Evolutionary conservation across 2,329 filamentous ascomycete species (phyloP), one percentile per base, ranked within the genome.

Genomic region (Xylaria arbuscula): DNA sequence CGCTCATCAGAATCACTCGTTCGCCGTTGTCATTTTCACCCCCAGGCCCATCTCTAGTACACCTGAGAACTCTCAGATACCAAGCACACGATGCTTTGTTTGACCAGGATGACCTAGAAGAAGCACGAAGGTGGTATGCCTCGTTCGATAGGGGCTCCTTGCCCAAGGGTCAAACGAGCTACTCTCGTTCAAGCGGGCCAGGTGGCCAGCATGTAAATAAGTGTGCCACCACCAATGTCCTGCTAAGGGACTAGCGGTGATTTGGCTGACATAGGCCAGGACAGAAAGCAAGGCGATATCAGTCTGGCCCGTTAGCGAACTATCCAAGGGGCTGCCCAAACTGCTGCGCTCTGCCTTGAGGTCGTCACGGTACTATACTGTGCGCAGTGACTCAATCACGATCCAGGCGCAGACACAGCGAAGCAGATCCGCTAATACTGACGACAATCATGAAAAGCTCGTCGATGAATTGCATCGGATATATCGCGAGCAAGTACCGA

Each of bases 191-290:
- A 2, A 88, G 86, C 72, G 87, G 87, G 0, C 87, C 87, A 2
- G 87, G 87, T 13, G 87, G 87, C 1, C 87, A 89, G 72, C 86
- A 89, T 73, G 87, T 89, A 38, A 89, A 89, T 75, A 89, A 89
- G 87, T 89, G 74, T 62, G 83, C 76, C 34, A 61, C 19, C 55
- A 36, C n/a, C 1, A n/a, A 28, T 11, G 22, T 13, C 9, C 17
- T 15, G 1, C 38, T 36, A 15, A 7, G 47, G 28, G n/a, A 19
- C 3, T 10, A 2, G 8, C 38, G 36, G 7, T 55, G 17, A 40
- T 3, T 7, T 40, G 34, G 36, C 70, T 71, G 28, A 70, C 50
- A 2, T 10, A 22, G 55, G 3, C 9, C 36, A 89, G 87, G 68
- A 89, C 87, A 0, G 87, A 89, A 77, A 86, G 82, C 59, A 89